These are phyloP conservation scores for Waitea zeae DNA, from an alignment of 1,284 basidiomycete species.

Conservation along the genomic window DNA sequence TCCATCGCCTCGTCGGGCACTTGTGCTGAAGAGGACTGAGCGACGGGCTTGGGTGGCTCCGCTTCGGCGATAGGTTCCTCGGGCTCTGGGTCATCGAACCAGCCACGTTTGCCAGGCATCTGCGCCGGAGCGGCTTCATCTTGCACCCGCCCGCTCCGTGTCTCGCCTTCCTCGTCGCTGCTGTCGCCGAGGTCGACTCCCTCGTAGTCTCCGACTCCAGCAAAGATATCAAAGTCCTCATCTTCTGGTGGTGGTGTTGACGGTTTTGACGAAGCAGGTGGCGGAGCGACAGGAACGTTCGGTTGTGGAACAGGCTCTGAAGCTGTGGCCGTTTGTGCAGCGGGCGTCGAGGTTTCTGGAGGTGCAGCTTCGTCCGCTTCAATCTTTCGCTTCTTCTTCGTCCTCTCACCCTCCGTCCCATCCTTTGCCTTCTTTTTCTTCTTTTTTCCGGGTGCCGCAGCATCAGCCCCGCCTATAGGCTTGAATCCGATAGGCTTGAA, in stretches of 20 bases:
- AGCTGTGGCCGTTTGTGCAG: background rate
- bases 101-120: background rate
- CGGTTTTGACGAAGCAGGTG: slow-evolving; percentile 7
- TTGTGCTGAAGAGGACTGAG: background rate
- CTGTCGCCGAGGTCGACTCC: slow-evolving; percentile 47
- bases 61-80: background rate
- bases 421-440: background rate
- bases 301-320: slow-evolving; percentile 1
- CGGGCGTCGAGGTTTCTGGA: background rate
- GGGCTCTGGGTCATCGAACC: slow-evolving; percentile 2
- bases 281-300: slow-evolving; percentile 2
- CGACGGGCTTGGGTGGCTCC: no score
- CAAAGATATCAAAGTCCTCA: slow-evolving; percentile 69
- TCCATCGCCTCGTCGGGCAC: slow-evolving; percentile 10
- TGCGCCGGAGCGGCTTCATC: no score
- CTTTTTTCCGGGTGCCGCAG: slow-evolving; percentile 8
- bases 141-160: no score
- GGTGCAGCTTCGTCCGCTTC: background rate
- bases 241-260: slow-evolving; percentile 14
- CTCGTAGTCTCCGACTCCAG: slow-evolving; percentile 69
- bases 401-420: background rate
- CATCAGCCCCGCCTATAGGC: slow-evolving; percentile 44
- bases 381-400: background rate
- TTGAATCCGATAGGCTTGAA: slow-evolving; percentile 39
- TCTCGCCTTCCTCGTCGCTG: slow-evolving; percentile 27